Base-by-base conservation (phyloP, 768 basidiomycete species). In the Macrolepiota fuliginosa region DNA sequence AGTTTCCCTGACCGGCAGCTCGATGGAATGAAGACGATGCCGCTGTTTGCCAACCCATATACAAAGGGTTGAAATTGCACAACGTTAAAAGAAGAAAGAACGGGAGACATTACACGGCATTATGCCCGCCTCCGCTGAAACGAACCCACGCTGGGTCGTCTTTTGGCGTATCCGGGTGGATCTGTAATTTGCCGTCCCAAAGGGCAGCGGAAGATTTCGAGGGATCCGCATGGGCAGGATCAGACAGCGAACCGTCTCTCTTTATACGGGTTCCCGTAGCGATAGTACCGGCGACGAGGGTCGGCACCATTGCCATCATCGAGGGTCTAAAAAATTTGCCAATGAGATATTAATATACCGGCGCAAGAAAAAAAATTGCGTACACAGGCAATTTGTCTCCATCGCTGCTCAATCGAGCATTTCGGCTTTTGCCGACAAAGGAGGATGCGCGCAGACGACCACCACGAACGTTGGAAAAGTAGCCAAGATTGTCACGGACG, bases 401-500 rank as follows among this genome's bases (percentile, higher is more conserved):
- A 27, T 84, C 77, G 42, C 84, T 72, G 51, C 76, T 82, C 25
- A 82, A 71, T 58, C 82, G 81, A n/a, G 83, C 82, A 4, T 80
- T 80, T 45, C 93, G 84, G 63, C 89, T 91, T 79, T 91, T 92
- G 69, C 85, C 79, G 42, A 96, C 92, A 67, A 95, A 91, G 3
- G 89, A 90, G 1, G 92, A 94, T 4, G 90, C 88, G 37, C 92
- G 86, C 50, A 94, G 74, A 61, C 96, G 89, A n/a, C 88, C 96
- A 37, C 96, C 96, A 56, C 95, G 91, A 52, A 96, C 77, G 58
- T 88, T 86, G 2, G 88, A 76, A 73, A 96, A 98, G 1, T 88
- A 90, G 40, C 79, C 77, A 56, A 99, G 83, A 71, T 97, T 94
- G 73, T 98, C 94, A 60, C 89, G 88, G 39, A 97, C 88, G 57